Conservation (phyloP, 106 monocot genomes). For the Dioscorea zingiberensis region DNA sequence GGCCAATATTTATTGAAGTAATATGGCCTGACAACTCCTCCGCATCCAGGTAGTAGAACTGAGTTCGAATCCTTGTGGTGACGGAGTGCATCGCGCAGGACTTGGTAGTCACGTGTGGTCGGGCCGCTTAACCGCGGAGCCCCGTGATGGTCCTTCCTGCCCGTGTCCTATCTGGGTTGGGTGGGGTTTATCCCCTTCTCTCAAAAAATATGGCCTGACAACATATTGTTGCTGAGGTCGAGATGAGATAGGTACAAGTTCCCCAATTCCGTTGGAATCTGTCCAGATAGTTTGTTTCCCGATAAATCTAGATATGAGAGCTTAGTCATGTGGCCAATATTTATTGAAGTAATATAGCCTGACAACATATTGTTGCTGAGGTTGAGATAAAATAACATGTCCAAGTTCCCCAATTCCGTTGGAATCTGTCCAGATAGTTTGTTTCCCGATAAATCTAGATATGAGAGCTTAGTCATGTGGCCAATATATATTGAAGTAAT, state of each 20-base stretch:
- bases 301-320: conserved; percentile 43
- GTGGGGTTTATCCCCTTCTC: too few relatives aligned
- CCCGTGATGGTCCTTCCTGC: too few relatives aligned
- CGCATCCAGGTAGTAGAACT: too few relatives aligned
- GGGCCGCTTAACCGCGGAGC: too few relatives aligned
- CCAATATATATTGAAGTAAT: conserved; percentile 31
- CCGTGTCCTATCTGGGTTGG: too few relatives aligned
- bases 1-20: conserved; percentile 25
- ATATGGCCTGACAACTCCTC: conserved; percentile 18
- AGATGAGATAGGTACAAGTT: conserved; percentile 17
- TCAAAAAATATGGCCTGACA: too few relatives aligned
- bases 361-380: too few relatives aligned
- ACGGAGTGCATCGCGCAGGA: too few relatives aligned
- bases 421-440: conserved; percentile 33
- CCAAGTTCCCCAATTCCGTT: conserved; percentile 25
- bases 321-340: conserved; percentile 14
- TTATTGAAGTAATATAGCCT: conserved; percentile 31
- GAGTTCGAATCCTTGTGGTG: too few relatives aligned
- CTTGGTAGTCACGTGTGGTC: too few relatives aligned
- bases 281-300: conserved; percentile 32
- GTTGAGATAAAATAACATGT: conserved; percentile 18
- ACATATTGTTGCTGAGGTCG: conserved; percentile 38
- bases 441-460: conserved; percentile 50
- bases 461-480: conserved; percentile 6
- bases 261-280: conserved; percentile 32